A percentile compares a stretch with the other conserved stretches of the same genome.
Evolutionary conservation across 129 eudicot species (phyloP).

Genomic region (Flaveria robusta): DNA sequence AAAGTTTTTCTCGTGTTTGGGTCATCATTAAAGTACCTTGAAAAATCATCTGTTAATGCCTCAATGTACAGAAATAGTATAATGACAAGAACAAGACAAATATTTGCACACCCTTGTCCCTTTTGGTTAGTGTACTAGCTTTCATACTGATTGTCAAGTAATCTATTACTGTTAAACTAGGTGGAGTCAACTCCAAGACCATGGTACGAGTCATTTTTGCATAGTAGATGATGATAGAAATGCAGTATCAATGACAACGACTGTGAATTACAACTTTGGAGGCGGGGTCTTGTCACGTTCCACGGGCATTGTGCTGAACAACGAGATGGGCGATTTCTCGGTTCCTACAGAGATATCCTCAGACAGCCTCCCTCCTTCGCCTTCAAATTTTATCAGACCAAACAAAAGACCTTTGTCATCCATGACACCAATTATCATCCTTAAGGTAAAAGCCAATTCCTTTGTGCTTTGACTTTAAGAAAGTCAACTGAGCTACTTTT

Average conservation of each 20-base stretch:
- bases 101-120: background rate
- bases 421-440: constrained; percentile 86
- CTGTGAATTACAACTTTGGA: constrained; percentile 77
- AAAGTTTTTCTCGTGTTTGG: too few species aligned
- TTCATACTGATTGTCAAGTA: background rate
- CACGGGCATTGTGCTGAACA: constrained; percentile 84
- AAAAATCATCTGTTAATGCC: background rate
- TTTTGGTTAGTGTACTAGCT: background rate
- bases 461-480: background rate
- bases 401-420: constrained; percentile 89
- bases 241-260: constrained; percentile 83
- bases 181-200: constrained; percentile 88
- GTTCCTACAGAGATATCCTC: constrained; percentile 67
- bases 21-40: background rate
- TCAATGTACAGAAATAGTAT: too few species aligned
- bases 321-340: constrained; percentile 82
- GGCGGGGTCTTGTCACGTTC: constrained; percentile 80
- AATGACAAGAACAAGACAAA: background rate
- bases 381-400: constrained; percentile 74
- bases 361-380: constrained; percentile 80
- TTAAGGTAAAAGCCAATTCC: constrained; percentile 57
- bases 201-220: constrained; percentile 94
- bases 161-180: constrained; percentile 33
- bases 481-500: constrained; percentile 8
- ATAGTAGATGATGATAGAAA: constrained; percentile 87